Percentiles rank a stretch among this genome's conserved stretches.
Conservation (phyloP, 805 yeast species). For the Candida pseudofarinosa region DNA sequence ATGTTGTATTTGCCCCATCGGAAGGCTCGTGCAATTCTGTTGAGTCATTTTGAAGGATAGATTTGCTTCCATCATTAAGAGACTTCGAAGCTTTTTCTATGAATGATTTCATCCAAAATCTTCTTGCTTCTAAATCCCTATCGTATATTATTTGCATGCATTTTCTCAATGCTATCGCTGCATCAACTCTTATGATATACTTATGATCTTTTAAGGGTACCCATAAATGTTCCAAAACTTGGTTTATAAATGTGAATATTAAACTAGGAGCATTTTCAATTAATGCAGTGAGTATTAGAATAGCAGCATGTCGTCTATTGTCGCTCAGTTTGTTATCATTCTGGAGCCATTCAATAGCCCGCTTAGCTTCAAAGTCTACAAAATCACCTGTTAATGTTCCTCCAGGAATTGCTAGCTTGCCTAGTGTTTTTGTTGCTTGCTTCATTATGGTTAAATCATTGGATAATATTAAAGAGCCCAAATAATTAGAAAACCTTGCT, state of each 20-base stretch:
- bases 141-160: constrained; percentile 77
- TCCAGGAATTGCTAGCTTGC: constrained; percentile 84
- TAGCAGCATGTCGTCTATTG: constrained; percentile 85
- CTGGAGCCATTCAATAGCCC: constrained; percentile 87
- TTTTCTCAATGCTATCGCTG: constrained; percentile 74
- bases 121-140: constrained; percentile 67
- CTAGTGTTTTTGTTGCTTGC: constrained; percentile 81
- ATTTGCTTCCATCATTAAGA: constrained; percentile 33
- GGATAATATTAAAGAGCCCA: constrained; percentile 74
- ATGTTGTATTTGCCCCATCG: constrained; percentile 2
- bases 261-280: constrained; percentile 86
- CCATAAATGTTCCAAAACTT: constrained; percentile 82
- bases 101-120: constrained; percentile 70
- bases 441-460: constrained; percentile 82
- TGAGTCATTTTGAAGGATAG: constrained; percentile 6
- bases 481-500: constrained; percentile 85
- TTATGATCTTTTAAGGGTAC: constrained; percentile 79
- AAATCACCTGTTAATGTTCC: constrained; percentile 87
- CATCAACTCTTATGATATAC: constrained; percentile 69
- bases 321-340: constrained; percentile 74
- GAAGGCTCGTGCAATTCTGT: constrained; percentile 6
- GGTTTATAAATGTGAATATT: constrained; percentile 70
- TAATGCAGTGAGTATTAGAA: constrained; percentile 73
- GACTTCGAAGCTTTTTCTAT: constrained; percentile 65
- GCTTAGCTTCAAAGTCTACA: constrained; percentile 86